Evolutionary conservation across 148 eudicot species (phyloP).

Genomic region (Diospyros kaki): DNA sequence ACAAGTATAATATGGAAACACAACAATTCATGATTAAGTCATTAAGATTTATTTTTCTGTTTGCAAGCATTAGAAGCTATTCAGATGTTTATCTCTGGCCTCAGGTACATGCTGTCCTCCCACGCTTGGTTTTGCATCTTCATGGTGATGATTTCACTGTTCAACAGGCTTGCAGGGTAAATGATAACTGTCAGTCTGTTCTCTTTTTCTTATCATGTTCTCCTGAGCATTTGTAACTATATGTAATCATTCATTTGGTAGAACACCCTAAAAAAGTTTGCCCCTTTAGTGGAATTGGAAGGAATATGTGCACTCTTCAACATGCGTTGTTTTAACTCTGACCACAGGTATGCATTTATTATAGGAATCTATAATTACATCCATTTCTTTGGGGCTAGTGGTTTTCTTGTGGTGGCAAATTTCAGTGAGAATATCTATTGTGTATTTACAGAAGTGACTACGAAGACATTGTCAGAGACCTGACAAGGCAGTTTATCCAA

Average conservation of each 20-base stretch:
- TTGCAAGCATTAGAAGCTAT: no score
- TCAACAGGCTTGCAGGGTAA: conserved; percentile 90
- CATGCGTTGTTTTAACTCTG: conserved; percentile 62
- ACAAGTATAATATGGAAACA: no score
- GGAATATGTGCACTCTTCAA: conserved; percentile 48
- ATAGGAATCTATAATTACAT: background rate
- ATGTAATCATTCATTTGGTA: conserved; percentile 20
- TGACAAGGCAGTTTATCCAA: conserved; percentile 59
- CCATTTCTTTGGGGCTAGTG: conserved; percentile 5
- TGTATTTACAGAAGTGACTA: conserved; percentile 69
- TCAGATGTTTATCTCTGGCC: conserved; percentile 15
- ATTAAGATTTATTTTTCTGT: no score
- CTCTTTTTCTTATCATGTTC: background rate
- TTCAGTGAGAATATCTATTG: background rate
- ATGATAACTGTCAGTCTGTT: background rate
- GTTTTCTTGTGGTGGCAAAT: background rate
- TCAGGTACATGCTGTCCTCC: conserved; percentile 77
- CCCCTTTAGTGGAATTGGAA: conserved; percentile 61
- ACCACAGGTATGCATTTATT: conserved; percentile 56
- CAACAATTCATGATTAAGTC: no score
- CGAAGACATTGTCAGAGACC: conserved; percentile 87
- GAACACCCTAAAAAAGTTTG: conserved; percentile 67
- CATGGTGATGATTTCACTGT: conserved; percentile 80
- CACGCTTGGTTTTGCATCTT: conserved; percentile 88
- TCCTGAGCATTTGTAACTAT: conserved; percentile 11